Evolutionary conservation across 768 basidiomycete genomes (phyloP).

Genomic region (Tephrocybe sp.): DNA sequence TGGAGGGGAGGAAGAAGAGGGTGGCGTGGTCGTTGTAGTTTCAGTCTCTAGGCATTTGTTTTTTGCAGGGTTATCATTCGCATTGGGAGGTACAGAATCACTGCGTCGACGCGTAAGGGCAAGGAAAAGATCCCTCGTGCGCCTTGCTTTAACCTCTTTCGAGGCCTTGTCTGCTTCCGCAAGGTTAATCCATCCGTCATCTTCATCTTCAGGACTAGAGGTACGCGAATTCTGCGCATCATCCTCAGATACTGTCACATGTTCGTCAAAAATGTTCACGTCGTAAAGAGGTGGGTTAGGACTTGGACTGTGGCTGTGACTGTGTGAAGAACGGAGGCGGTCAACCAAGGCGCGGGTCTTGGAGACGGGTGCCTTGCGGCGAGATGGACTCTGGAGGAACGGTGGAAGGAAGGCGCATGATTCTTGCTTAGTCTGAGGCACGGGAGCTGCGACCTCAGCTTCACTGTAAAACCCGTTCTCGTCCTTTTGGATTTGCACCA

Average conservation of each 20-base stretch:
- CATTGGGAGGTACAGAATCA: constrained; percentile 32
- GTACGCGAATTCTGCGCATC: constrained; percentile 28
- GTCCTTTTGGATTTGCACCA: constrained; percentile 46
- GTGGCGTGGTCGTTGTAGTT: constrained; percentile 16
- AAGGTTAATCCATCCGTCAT: constrained; percentile 44
- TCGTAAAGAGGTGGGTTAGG: constrained; percentile 33
- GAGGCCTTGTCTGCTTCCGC: constrained; percentile 20
- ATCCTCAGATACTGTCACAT: constrained; percentile 37
- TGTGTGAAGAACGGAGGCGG: constrained; percentile 38
- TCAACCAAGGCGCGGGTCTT: constrained; percentile 62
- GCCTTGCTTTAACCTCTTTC: constrained; percentile 31
- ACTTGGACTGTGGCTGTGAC: constrained; percentile 26
- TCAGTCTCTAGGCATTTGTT: constrained; percentile 9
- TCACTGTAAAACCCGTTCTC: constrained; percentile 51
- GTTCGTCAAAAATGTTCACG: constrained; percentile 27
- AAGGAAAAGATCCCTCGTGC: constrained; percentile 40
- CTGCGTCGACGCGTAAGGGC: constrained; percentile 39
- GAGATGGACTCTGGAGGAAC: constrained; percentile 42
- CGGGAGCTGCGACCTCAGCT: constrained; percentile 29
- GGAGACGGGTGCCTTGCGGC: constrained; percentile 41
- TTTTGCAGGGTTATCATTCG: constrained; percentile 14
- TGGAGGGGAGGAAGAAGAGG: constrained; percentile 24
- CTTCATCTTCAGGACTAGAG: constrained; percentile 34
- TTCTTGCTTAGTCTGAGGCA: constrained; percentile 25
- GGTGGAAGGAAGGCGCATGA: constrained; percentile 41